Evolutionary conservation across 495 filamentous ascomycete genomes (phyloP).

Genomic region (Penicillium angulare): DNA sequence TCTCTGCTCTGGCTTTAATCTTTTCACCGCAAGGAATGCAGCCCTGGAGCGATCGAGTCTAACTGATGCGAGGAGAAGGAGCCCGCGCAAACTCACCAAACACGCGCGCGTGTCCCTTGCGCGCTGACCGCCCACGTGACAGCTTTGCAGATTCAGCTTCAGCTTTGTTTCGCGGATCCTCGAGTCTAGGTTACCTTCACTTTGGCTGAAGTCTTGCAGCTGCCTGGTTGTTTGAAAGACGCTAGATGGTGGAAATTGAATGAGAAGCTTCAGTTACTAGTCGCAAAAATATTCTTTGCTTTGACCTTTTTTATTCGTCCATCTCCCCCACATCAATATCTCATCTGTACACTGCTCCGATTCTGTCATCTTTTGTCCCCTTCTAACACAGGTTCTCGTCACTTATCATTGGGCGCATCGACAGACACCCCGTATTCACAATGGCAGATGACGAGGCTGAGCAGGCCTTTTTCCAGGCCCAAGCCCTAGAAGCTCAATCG

Average conservation of each 20-base stretch:
- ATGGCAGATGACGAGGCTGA: conserved; percentile 64
- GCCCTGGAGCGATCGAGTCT: conserved; percentile 12
- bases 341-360: background rate
- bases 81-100: conserved; percentile 11
- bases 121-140: conserved; percentile 29
- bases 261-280: background rate
- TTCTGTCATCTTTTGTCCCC: background rate
- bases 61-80: conserved; percentile 19
- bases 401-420: conserved; percentile 3
- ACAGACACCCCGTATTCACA: conserved; percentile 13
- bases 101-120: conserved; percentile 32
- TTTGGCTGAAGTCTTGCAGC: too few species aligned
- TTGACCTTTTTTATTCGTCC: too few species aligned
- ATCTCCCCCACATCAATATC: background rate
- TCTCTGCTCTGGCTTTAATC: background rate
- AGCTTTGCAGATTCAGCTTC: background rate
- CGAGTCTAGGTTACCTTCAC: too few species aligned
- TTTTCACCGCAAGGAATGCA: conserved; percentile 28
- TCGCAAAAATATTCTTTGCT: too few species aligned
- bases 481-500: conserved; percentile 49
- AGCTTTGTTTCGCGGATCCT: background rate
- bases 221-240: too few species aligned
- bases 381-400: conserved; percentile 4
- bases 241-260: too few species aligned
- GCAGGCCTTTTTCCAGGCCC: conserved; percentile 58